Evolutionary conservation across 352 stramenopile genomes (phyloP), one percentile per base, ranked within the genome.

Genomic region (Blastocystis sp.): DNA sequence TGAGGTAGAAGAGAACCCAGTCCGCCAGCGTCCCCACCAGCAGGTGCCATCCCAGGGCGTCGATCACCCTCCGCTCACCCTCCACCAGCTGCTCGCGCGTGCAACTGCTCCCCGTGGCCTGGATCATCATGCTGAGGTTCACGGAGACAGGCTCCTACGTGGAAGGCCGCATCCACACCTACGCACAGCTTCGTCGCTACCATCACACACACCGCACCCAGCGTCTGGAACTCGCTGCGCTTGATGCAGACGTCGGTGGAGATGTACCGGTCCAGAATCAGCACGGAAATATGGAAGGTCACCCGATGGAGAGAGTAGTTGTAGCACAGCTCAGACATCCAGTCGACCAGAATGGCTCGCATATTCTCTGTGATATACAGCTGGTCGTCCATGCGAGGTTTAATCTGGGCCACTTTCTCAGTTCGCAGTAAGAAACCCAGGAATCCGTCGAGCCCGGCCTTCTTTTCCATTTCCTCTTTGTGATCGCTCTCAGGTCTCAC

Each of bases 311-410:
- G 75, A 4, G 79, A 73, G 64, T 90, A 91, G 50, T 91, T 82
- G 54, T 90, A 89, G 37, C 80, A 89, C 63, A 91, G 63, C 61
- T 91, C 90, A 9, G 89, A 79, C 80, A 91, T 90, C 90, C 90
- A 91, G 34, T 91, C 90, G 18, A 91, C 89, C 4, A 91, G 56
- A 6, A 91, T 90, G 20, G 90, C 87, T 55, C 90, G 47, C 90
- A 91, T 91, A 18, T 90, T 62, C 18, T 63, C 69, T 53, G 77
- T 91, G 4, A 91, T 90, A 53, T 89, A 90, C 68, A 34, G 37
- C 23, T 80, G 70, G 23, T 80, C 23, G 7, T 80, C 45, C 34
- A 80, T 63, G 13, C 29, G n/a, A 3, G 45, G 45, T 9, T 61
- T 62, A 13, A 80, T 41, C 6, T 43, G 9, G 43, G 70, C 23